These are phyloP conservation scores for Emydomyces testavorans DNA, from an alignment of 2,329 filamentous ascomycete genomes.

Conservation along the genomic window DNA sequence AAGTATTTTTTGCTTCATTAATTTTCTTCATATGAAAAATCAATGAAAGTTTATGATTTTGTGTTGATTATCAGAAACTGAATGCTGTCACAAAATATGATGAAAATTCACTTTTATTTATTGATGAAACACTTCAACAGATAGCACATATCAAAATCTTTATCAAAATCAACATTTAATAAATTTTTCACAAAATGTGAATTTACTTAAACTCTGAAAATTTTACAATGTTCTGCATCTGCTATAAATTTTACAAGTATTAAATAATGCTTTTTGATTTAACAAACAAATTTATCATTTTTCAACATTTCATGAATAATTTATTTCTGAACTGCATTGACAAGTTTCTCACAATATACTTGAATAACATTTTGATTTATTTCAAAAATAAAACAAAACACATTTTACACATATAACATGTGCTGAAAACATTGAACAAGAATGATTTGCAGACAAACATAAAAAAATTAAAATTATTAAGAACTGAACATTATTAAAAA, in stretches of 20 bases:
- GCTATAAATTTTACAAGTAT: not conserved
- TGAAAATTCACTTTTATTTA: too few species aligned
- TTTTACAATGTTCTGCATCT: not conserved
- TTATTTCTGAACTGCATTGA: not conserved
- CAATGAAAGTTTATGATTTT: too few species aligned
- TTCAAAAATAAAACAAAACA: not conserved
- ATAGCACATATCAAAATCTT: too few species aligned
- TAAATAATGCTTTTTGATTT: not conserved
- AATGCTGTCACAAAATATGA: too few species aligned
- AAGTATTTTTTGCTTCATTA: too few species aligned
- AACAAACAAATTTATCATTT: not conserved
- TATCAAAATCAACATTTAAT: not conserved
- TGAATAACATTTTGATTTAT: constrained; percentile 5
- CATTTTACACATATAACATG: not conserved
- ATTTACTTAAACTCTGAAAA: not conserved
- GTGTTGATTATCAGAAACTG: too few species aligned
- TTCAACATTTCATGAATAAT: not conserved
- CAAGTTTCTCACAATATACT: not conserved
- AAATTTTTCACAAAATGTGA: not conserved
- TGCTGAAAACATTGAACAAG: not conserved
- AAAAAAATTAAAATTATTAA: not conserved
- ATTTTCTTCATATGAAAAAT: too few species aligned
- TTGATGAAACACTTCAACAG: too few species aligned
- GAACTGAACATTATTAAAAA: not conserved
- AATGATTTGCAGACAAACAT: not conserved